Evolutionary conservation across 345 rosid genomes (phyloP).

Genomic region (Melastoma malabathricum): DNA sequence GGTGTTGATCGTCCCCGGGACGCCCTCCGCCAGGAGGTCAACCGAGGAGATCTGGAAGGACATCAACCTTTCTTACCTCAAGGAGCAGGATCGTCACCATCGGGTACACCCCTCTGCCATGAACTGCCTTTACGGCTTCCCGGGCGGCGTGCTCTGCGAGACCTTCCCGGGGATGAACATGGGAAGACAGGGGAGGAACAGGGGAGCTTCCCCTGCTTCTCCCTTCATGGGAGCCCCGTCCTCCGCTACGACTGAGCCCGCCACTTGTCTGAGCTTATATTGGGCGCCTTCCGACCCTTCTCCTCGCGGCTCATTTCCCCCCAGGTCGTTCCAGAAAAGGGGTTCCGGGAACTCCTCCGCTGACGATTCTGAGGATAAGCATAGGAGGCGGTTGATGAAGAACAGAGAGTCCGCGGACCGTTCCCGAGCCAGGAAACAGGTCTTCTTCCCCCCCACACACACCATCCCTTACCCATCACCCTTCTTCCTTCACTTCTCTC

Average conservation of each 20-base stretch:
- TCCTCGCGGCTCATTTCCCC: background rate
- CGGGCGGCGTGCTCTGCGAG: constrained; percentile 14
- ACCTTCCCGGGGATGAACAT: constrained; percentile 14
- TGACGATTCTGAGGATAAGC: constrained; percentile 12
- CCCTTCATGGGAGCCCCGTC: background rate
- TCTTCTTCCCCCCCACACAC: constrained; percentile 4
- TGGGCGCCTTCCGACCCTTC: too few species aligned
- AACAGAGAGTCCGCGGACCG: constrained; percentile 58
- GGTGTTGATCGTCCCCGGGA: background rate
- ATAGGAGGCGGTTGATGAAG: constrained; percentile 41
- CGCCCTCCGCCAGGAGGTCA: constrained; percentile 5
- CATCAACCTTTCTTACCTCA: constrained; percentile 10
- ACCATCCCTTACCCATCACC: background rate
- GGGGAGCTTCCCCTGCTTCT: background rate
- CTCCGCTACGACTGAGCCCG: background rate
- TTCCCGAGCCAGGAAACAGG: constrained; percentile 57
- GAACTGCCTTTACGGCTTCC: constrained; percentile 7
- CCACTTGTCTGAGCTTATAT: background rate
- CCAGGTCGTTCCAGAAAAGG: constrained; percentile 10
- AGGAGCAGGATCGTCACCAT: background rate
- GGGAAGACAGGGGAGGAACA: constrained; percentile 7
- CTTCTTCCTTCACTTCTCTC: background rate
- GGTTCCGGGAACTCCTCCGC: constrained; percentile 9
- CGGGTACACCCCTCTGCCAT: constrained; percentile 2
- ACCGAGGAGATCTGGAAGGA: constrained; percentile 50